These are phyloP conservation scores for Seiridium unicorne DNA, from an alignment of 2,329 filamentous ascomycete genomes.

Conservation along the genomic window DNA sequence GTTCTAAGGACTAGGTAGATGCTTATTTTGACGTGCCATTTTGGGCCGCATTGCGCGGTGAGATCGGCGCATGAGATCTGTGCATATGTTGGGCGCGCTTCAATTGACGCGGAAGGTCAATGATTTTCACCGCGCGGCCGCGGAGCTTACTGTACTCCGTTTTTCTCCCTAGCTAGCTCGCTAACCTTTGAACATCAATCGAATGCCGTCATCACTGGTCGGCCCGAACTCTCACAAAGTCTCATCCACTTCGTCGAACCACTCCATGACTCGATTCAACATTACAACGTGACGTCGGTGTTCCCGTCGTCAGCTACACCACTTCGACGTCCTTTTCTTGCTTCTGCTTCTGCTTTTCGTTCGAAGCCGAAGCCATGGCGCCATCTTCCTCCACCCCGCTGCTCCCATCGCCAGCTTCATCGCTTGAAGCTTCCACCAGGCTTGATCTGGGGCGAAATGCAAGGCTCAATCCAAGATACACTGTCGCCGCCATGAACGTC, in stretches of 20 bases:
- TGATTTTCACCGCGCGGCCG: neutral
- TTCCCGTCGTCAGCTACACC: neutral
- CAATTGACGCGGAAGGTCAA: neutral
- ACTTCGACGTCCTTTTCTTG: neutral
- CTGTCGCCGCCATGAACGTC: slow-evolving; percentile 4
- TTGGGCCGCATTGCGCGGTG: neutral
- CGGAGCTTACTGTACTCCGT: neutral
- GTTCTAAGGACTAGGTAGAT: neutral
- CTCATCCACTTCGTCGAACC: neutral
- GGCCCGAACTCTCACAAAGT: neutral
- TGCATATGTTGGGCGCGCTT: neutral
- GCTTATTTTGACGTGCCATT: slow-evolving; percentile 3
- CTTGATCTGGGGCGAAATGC: neutral
- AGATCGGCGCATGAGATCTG: neutral
- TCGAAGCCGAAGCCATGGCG: neutral
- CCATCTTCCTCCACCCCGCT: neutral
- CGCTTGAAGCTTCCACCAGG: neutral
- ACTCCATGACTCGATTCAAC: neutral
- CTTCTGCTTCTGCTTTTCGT: neutral
- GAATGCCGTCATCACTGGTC: slow-evolving; percentile 2
- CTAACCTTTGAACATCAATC: neutral
- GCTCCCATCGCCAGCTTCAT: neutral
- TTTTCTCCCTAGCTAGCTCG: neutral
- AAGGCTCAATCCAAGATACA: slow-evolving; percentile 1
- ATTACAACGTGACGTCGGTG: neutral